Base-by-base conservation (phyloP, 2,329 filamentous ascomycete genomes). In the Fusarium xyrophilum region DNA sequence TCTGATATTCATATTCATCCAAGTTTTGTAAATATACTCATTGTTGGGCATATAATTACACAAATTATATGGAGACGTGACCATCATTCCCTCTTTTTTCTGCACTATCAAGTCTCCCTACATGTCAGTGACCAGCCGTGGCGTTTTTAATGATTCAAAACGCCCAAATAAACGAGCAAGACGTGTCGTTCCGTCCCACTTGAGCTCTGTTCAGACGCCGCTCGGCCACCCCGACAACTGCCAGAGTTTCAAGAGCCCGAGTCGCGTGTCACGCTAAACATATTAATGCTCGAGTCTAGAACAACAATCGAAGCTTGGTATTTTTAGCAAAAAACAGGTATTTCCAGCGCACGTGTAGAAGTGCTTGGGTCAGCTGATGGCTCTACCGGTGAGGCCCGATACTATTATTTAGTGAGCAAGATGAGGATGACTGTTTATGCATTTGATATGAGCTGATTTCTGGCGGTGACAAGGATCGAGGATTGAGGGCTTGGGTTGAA, bases 231-330 rank as follows among this genome's bases (percentile, higher is more conserved):
- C 61, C 52, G 65, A 67, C 36, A 58, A 44, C 40, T 54, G 52
- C 33, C 54, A 30, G 32, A 47, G 65, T 60, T 62, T 56, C 50
- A 56, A 47, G 40, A 48, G 27, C 33, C 48, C 28, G 67, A 61
- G 59, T 69, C 56, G 56, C 48, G 60, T 43, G 25, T 44, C 47
- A 52, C 64, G 60, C 68, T 70, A 70, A 56, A 39, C n/a, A 43
- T 17, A 39, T 39, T 36, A n/a, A 53, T 54, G 32, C 27, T 60
- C 3, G 32, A 44, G 35, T 51, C 44, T 32, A 56, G 53, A 56
- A 43, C 48, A 35, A n/a, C 23, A 27, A 25, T 33, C 38, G 33
- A 36, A 27, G 48, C 36, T 46, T 33, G 23, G 25, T 40, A 21
- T 27, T 23, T 21, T 33, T 40, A n/a, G 17, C 8, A 35, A 32